These are phyloP conservation scores for Solanum ossicruentum DNA, from an alignment of 257 asterid genomes.

Conservation along the genomic window DNA sequence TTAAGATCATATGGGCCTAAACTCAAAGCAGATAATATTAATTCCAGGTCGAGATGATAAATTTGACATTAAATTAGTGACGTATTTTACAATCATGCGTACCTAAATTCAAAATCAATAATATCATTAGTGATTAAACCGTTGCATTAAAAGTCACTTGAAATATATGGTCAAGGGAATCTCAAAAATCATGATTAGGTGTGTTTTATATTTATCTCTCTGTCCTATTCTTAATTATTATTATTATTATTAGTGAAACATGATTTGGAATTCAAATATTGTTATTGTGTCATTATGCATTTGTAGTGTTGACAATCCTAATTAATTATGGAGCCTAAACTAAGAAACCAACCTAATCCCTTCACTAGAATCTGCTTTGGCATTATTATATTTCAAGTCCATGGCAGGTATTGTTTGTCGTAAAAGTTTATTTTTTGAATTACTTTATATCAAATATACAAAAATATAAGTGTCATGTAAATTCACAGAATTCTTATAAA, in stretches of 20 bases:
- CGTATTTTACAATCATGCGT: fast-evolving
- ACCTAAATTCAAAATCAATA: too few species aligned
- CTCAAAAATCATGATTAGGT: neutral
- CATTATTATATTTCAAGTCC: neutral
- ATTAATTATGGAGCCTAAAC: neutral
- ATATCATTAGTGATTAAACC: too few species aligned
- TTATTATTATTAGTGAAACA: neutral
- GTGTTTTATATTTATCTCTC: neutral
- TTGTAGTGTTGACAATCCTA: neutral
- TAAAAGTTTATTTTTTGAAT: neutral
- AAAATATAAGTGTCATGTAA: neutral
- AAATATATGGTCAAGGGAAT: neutral
- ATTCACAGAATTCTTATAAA: neutral
- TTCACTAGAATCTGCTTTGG: neutral
- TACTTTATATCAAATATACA: fast-evolving
- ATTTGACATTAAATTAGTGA: too few species aligned
- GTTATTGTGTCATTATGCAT: neutral
- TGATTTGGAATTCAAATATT: neutral
- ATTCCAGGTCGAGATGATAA: too few species aligned
- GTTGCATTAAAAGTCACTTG: neutral
- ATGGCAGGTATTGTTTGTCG: neutral
- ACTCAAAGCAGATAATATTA: too few species aligned
- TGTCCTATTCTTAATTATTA: neutral
- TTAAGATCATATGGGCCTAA: too few species aligned
- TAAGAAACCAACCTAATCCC: neutral